Evolutionary conservation across 1,139 yeast species (phyloP).

Genomic region (Yamadazyma mexicana): DNA sequence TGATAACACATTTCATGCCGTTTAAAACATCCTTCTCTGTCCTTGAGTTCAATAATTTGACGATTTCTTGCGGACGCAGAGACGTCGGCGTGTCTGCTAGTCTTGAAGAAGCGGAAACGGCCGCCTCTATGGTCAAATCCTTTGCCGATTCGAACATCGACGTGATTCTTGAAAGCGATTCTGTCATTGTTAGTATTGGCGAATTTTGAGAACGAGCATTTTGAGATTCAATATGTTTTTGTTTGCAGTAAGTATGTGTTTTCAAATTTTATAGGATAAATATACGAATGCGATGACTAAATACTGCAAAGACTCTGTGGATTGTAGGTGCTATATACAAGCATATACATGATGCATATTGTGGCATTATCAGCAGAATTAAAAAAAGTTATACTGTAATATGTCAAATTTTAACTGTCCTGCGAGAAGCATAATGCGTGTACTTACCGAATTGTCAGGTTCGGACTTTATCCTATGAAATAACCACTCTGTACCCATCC

Average conservation of each 20-base stretch:
- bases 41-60: slow-evolving; percentile 65
- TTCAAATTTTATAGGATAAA: no score
- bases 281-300: no score
- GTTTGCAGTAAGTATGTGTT: no score
- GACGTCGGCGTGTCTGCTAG: slow-evolving; percentile 58
- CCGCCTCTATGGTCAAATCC: slow-evolving; percentile 78
- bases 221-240: background rate
- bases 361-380: no score
- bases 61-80: slow-evolving; percentile 62
- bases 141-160: slow-evolving; percentile 75
- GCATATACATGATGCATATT: no score
- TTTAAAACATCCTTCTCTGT: slow-evolving; percentile 67
- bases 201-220: background rate
- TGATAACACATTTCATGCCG: slow-evolving; percentile 77
- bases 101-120: slow-evolving; percentile 71
- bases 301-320: no score
- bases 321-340: no score
- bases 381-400: no score
- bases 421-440: no score
- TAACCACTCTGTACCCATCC: background rate
- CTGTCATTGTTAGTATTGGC: slow-evolving; percentile 30
- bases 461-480: no score
- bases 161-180: slow-evolving; percentile 40
- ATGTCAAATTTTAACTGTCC: no score
- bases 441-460: no score